Conservation (phyloP, 2,329 filamentous ascomycete species). For the Trichothecium sympodiale region DNA sequence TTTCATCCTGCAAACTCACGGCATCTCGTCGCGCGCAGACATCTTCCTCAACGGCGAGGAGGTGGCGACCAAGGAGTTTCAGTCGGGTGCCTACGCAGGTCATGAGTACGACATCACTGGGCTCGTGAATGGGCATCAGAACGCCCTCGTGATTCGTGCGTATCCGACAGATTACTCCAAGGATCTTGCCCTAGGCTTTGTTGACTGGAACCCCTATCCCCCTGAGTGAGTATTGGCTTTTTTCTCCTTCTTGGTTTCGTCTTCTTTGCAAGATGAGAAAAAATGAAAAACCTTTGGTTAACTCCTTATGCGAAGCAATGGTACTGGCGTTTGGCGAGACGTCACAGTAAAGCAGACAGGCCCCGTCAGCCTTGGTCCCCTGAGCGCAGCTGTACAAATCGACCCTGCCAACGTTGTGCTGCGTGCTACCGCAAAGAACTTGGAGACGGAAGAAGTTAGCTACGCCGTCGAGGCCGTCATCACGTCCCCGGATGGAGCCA, state of each 20-base stretch:
- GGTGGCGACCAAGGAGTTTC: constrained; percentile 34
- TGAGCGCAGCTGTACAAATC: constrained; percentile 34
- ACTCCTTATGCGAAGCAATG: constrained; percentile 48
- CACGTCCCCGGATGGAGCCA: constrained; percentile 17
- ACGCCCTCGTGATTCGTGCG: constrained; percentile 40
- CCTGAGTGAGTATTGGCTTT: constrained; percentile 1
- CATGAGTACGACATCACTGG: constrained; percentile 42
- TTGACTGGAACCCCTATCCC: constrained; percentile 47
- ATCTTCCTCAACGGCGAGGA: constrained; percentile 46
- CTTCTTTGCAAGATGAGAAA: no score
- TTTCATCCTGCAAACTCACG: constrained; percentile 44
- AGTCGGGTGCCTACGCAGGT: constrained; percentile 47
- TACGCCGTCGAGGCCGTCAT: constrained; percentile 24
- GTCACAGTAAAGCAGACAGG: constrained; percentile 45
- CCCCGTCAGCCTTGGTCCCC: constrained; percentile 29
- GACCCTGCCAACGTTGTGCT: constrained; percentile 24
- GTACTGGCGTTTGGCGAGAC: constrained; percentile 51
- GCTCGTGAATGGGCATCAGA: constrained; percentile 25
- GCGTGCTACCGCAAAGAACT: constrained; percentile 25
- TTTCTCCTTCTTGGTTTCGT: no score
- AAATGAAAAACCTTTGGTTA: no score
- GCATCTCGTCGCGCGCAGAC: constrained; percentile 49
- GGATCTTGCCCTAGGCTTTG: constrained; percentile 48
- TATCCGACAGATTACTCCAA: constrained; percentile 48
- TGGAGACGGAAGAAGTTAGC: constrained; percentile 26